Conservation (phyloP, 2,329 filamentous ascomycete species). For the Stemphylium vesicarium region DNA sequence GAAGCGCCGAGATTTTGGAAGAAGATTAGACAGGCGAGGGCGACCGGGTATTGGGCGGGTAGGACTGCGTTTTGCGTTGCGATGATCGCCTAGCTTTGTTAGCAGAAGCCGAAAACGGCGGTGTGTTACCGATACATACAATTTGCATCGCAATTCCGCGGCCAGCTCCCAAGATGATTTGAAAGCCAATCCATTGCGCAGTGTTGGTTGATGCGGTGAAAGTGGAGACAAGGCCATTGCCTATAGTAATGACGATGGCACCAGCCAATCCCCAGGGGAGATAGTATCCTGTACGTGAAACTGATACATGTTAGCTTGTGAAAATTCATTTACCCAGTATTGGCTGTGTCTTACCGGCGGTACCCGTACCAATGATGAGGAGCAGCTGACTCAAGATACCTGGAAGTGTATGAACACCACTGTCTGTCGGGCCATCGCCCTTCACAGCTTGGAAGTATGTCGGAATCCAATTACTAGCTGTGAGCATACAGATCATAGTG, state of each 20-base stretch:
- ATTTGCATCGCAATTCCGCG: slow-evolving; percentile 36
- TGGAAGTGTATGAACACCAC: slow-evolving; percentile 50
- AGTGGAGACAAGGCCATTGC: slow-evolving; percentile 51
- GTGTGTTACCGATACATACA: slow-evolving; percentile 6
- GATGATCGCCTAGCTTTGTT: slow-evolving; percentile 26
- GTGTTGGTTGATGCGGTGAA: slow-evolving; percentile 41
- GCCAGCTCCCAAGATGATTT: slow-evolving; percentile 34
- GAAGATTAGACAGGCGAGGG: slow-evolving; percentile 45
- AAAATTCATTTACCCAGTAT: no score
- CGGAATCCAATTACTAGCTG: slow-evolving; percentile 31
- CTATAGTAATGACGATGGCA: slow-evolving; percentile 45
- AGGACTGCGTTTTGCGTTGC: slow-evolving; percentile 43
- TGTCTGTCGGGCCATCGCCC: slow-evolving; percentile 45
- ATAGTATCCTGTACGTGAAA: slow-evolving; percentile 33
- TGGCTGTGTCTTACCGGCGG: slow-evolving; percentile 17
- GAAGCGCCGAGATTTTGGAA: slow-evolving; percentile 45
- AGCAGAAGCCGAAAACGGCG: no score
- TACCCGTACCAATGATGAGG: slow-evolving; percentile 26
- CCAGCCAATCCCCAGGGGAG: slow-evolving; percentile 40
- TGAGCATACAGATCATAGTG: slow-evolving; percentile 17
- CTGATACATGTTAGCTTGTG: slow-evolving; percentile 14
- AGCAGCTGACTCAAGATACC: slow-evolving; percentile 39
- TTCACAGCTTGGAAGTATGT: slow-evolving; percentile 53
- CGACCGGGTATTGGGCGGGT: slow-evolving; percentile 35
- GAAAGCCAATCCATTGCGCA: slow-evolving; percentile 38